Base-by-base conservation (phyloP, 805 yeast genomes). In the Kodamaea neixiangensis region DNA sequence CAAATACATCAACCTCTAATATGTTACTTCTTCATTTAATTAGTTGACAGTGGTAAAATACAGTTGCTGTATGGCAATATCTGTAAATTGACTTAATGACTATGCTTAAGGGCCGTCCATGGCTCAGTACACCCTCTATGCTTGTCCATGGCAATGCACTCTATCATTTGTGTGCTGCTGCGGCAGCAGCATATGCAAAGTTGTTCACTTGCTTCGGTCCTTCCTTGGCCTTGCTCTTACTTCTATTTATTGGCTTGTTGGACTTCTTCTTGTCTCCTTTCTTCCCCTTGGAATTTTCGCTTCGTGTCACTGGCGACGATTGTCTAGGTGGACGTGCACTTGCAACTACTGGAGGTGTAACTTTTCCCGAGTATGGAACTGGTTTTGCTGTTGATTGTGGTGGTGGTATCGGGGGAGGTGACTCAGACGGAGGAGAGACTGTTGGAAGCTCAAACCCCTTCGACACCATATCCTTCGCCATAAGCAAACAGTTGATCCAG, bases 401-500 rank as follows among this genome's bases (percentile, higher is more conserved):
- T 25, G 11, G 13, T 3, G 31, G 31, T 3, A 25, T 13, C 10
- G 31, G 31, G 7, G 31, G 31, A 3, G 31, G 31, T 25, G 31
- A 25, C 31, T 25, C 31, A 25, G 31, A 25, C 3, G 31, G 31
- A 3, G 33, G 40, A 7, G 22, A 15, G 3, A 7, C 14, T 14
- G 43, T 37, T 13, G 43, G 20, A 22, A 34, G 25, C 15, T 39
- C 41, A 10, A 22, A 34, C 13, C 19, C 46, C 44, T 44, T 45
- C 19, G 54, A 46, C 9, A 50, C 68, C 59, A 84, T 59, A 45
- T 84, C 82, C 57, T 86, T 83, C 2, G 90, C 88, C 55, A 79
- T 79, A 55, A 87, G 69, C 51, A 87, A 73, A 46, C 90, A 79
- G 44, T 85, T 87, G 11, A 87, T 84, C 93, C 93, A 87, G 2